Evolutionary conservation across 164 flowering plant genomes (phyloP).

Genomic region (Nymphaea colorata): DNA sequence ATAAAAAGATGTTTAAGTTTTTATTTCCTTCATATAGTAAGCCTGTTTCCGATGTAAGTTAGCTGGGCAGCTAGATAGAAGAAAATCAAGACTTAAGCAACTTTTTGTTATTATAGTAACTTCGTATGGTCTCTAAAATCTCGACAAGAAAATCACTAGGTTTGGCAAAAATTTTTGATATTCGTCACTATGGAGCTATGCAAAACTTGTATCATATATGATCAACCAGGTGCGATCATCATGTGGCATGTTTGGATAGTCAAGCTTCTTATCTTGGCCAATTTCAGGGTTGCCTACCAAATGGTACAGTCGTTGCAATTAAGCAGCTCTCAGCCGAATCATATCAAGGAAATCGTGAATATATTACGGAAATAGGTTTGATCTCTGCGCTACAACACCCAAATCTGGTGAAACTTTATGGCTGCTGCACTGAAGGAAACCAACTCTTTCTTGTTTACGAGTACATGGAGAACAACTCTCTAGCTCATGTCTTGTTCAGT

Average conservation of each 20-base stretch:
- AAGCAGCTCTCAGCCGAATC: conserved; percentile 80
- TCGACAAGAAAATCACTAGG: too few relatives aligned
- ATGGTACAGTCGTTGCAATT: conserved; percentile 64
- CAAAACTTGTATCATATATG: too few relatives aligned
- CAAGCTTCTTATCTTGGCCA: background rate
- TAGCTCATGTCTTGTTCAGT: conserved; percentile 60
- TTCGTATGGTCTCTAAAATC: too few relatives aligned
- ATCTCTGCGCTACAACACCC: conserved; percentile 66
- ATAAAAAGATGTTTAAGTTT: background rate
- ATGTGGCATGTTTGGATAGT: too few relatives aligned
- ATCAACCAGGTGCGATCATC: too few relatives aligned
- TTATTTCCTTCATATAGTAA: background rate
- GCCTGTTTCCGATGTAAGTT: too few relatives aligned
- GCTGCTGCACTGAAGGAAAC: conserved; percentile 71
- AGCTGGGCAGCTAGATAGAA: background rate
- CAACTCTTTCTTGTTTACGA: conserved; percentile 53
- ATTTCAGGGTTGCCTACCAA: conserved; percentile 48
- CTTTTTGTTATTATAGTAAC: background rate
- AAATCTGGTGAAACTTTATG: conserved; percentile 72
- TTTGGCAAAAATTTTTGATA: too few relatives aligned
- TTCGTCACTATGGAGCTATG: too few relatives aligned
- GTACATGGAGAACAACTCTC: conserved; percentile 71
- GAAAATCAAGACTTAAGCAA: background rate
- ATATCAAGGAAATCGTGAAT: conserved; percentile 77
- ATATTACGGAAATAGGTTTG: conserved; percentile 71